Evolutionary conservation across 371 early-diverging fungal genomes (phyloP), one percentile per base, ranked within the genome.

Genomic region (Zopfochytrium polystomum): DNA sequence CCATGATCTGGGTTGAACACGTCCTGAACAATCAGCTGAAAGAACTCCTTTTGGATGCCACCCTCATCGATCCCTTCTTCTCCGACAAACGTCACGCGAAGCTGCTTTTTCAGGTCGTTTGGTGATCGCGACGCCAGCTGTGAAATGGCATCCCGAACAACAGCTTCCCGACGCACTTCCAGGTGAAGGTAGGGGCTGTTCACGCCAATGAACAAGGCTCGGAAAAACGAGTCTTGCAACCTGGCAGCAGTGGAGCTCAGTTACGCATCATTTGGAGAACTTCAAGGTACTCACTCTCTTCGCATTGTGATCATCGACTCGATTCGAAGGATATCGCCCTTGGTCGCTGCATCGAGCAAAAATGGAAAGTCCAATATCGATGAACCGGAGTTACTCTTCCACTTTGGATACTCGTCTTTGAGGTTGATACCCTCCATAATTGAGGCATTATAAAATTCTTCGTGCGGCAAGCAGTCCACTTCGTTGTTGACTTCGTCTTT

Each of bases 11-110:
- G 82, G 61, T 91, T 89, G 72, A 95, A 90, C 49, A 96, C 80
- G 52, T 92, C 90, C 56, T 91, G 83, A 55, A 90, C 85, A 18
- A 95, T 79, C 32, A 95, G 73, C 62, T 90, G 90, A 71, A 95
- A 93, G 73, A 94, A 94, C 73, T 98, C 97, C 63, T 95, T 95
- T 60, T 92, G 93, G 7, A 98, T 88, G 0, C 98, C 98, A 46
- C 98, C 98, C 29, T 89, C 95, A 77, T 97, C 97, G 30, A 93
- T 68, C 20, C 76, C 95, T 65, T 93, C 95, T 62, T 96, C 96
- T 23, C 90, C 90, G 6, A 91, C 83, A 80, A 95, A 94, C 52
- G 88, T 82, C 34, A 94, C 89, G 22, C 89, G 82, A 22, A 95
- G 81, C 67, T 91, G 93, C 66, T 93, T 94, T 54, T 87, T 87